Evolutionary conservation across 108 stramenopile genomes (phyloP).

Genomic region (Mayamaea pseudoterrestris): DNA sequence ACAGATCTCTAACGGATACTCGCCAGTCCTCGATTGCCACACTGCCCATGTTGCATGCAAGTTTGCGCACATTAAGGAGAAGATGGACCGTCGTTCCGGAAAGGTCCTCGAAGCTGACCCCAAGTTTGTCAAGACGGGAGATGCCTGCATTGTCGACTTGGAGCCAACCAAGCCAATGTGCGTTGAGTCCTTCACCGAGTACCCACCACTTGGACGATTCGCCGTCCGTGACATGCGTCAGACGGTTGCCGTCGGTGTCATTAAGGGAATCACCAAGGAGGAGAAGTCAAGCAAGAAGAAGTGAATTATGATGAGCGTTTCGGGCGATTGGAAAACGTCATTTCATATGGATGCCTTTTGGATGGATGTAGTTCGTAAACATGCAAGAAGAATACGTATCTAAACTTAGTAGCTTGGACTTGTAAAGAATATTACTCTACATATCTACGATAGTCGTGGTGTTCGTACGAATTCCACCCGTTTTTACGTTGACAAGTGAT

Average conservation of each 20-base stretch:
- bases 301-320: not conserved
- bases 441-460: too few relatives aligned
- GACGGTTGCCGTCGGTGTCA: conserved; percentile 90
- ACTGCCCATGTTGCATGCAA: conserved; percentile 91
- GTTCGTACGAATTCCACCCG: too few relatives aligned
- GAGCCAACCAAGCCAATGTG: conserved; percentile 85
- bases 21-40: conserved; percentile 90
- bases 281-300: conserved; percentile 4
- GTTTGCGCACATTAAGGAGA: conserved; percentile 75
- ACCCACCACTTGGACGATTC: conserved; percentile 91
- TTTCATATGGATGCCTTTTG: not conserved
- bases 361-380: conserved; percentile 3
- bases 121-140: conserved; percentile 78
- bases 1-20: conserved; percentile 86
- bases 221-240: conserved; percentile 82
- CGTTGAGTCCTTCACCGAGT: conserved; percentile 84
- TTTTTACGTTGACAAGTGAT: too few relatives aligned
- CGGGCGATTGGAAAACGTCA: too few relatives aligned
- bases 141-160: conserved; percentile 82
- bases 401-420: not conserved
- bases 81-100: conserved; percentile 87
- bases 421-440: too few relatives aligned
- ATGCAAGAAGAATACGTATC: conserved; percentile 6
- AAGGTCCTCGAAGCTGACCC: conserved; percentile 81
- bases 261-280: conserved; percentile 72